These are phyloP conservation scores for Trichoderma orchidacearum DNA, from an alignment of 495 filamentous ascomycete species.

Conservation along the genomic window DNA sequence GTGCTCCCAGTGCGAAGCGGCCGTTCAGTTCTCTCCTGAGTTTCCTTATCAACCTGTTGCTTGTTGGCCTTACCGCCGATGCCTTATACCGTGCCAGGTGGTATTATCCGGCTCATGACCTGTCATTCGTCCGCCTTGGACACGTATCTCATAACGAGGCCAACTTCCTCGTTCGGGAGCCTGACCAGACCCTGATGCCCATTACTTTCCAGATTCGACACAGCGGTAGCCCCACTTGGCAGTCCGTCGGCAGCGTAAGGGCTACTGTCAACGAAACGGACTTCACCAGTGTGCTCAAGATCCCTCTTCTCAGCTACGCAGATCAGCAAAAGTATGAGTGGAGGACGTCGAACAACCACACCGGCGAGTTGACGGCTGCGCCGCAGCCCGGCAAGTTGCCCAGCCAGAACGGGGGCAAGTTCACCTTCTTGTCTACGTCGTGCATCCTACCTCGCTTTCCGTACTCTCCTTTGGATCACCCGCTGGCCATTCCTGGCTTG, in stretches of 20 bases:
- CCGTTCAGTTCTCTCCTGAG: constrained; percentile 44
- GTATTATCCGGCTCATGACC: constrained; percentile 54
- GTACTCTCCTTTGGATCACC: constrained; percentile 69
- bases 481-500: constrained; percentile 68
- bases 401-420: constrained; percentile 42
- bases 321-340: constrained; percentile 63
- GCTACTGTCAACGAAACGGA: constrained; percentile 64
- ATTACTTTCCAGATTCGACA: constrained; percentile 47
- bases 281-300: constrained; percentile 56
- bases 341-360: constrained; percentile 67
- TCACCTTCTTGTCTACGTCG: constrained; percentile 81
- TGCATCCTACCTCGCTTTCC: constrained; percentile 87
- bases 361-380: constrained; percentile 61
- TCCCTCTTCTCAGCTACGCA: constrained; percentile 27
- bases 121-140: constrained; percentile 73
- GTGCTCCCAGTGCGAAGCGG: constrained; percentile 55
- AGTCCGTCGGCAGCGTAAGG: constrained; percentile 46
- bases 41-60: constrained; percentile 51
- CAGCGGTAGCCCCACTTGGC: constrained; percentile 44
- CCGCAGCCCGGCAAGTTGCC: constrained; percentile 41
- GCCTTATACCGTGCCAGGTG: constrained; percentile 55
- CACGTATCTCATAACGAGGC: constrained; percentile 74
- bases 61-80: constrained; percentile 57
- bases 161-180: constrained; percentile 73
- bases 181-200: constrained; percentile 58